Evolutionary conservation across 768 basidiomycete genomes (phyloP).

Genomic region (Panus rudis): DNA sequence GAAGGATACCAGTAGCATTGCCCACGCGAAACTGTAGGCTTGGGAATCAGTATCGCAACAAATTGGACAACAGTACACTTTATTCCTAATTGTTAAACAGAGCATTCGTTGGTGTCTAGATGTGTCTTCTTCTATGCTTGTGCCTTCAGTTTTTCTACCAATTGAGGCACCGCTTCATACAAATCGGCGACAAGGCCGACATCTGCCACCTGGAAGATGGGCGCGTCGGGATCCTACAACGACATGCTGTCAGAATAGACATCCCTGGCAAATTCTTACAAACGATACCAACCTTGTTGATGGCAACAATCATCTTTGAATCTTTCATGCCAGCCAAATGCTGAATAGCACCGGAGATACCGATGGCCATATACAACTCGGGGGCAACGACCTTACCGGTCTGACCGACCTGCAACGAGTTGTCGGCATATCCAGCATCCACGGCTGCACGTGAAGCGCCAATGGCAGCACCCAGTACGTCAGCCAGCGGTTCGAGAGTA

Average conservation of each 20-base stretch:
- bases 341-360: slow-evolving; percentile 98
- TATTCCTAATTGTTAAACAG: too few species aligned
- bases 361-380: slow-evolving; percentile 91
- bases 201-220: slow-evolving; percentile 98
- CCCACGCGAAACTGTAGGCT: too few species aligned
- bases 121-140: too few species aligned
- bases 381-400: slow-evolving; percentile 98
- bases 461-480: slow-evolving; percentile 88
- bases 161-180: slow-evolving; percentile 85
- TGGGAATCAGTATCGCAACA: too few species aligned
- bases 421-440: slow-evolving; percentile 96
- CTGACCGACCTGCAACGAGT: slow-evolving; percentile 97
- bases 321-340: slow-evolving; percentile 99
- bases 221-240: slow-evolving; percentile 85
- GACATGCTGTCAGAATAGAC: not conserved
- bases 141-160: slow-evolving; percentile 86
- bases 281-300: slow-evolving; percentile 88
- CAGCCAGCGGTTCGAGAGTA: slow-evolving; percentile 86
- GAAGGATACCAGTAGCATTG: not conserved
- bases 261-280: not conserved
- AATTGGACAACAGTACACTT: too few species aligned
- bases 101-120: too few species aligned
- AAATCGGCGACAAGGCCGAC: slow-evolving; percentile 91
- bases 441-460: slow-evolving; percentile 98
- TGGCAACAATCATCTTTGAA: slow-evolving; percentile 94